Conservation (phyloP, 352 stramenopile species). For the Thalassiosira ordinaria region DNA sequence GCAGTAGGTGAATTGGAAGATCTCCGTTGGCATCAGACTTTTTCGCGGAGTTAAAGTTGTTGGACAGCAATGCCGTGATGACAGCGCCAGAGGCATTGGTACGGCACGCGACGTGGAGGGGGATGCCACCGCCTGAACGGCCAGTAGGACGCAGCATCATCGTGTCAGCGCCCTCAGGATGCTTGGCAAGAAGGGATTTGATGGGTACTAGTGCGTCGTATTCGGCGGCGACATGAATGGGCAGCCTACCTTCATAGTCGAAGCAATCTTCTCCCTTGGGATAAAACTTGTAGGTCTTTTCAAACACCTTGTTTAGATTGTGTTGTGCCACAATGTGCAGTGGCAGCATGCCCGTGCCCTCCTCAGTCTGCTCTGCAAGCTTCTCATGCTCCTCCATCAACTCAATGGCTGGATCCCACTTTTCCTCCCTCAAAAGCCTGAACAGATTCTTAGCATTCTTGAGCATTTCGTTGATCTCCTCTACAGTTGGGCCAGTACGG, state of each 20-base stretch:
- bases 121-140: slow-evolving; percentile 78
- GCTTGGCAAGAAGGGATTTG: slow-evolving; percentile 79
- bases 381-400: slow-evolving; percentile 78
- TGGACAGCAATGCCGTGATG: slow-evolving; percentile 78
- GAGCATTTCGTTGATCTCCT: slow-evolving; percentile 47
- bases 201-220: slow-evolving; percentile 82
- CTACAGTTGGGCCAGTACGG: slow-evolving; percentile 37
- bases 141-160: slow-evolving; percentile 82
- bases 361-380: slow-evolving; percentile 70
- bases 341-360: slow-evolving; percentile 74
- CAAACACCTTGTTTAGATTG: slow-evolving; percentile 75
- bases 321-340: slow-evolving; percentile 81
- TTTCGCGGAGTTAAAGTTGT: slow-evolving; percentile 85
- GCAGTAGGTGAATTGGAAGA: slow-evolving; percentile 80
- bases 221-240: slow-evolving; percentile 83
- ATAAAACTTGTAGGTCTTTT: slow-evolving; percentile 81
- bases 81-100: slow-evolving; percentile 80
- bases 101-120: slow-evolving; percentile 81
- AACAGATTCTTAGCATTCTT: slow-evolving; percentile 30
- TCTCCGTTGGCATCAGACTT: slow-evolving; percentile 84
- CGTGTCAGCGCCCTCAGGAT: slow-evolving; percentile 81
- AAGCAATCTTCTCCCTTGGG: slow-evolving; percentile 77
- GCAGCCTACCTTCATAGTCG: slow-evolving; percentile 79
- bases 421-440: slow-evolving; percentile 60
- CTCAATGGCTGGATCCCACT: slow-evolving; percentile 80